Evolutionary conservation across 192 early-diverging fungal genomes (phyloP).

Genomic region (Coemansia sp.): DNA sequence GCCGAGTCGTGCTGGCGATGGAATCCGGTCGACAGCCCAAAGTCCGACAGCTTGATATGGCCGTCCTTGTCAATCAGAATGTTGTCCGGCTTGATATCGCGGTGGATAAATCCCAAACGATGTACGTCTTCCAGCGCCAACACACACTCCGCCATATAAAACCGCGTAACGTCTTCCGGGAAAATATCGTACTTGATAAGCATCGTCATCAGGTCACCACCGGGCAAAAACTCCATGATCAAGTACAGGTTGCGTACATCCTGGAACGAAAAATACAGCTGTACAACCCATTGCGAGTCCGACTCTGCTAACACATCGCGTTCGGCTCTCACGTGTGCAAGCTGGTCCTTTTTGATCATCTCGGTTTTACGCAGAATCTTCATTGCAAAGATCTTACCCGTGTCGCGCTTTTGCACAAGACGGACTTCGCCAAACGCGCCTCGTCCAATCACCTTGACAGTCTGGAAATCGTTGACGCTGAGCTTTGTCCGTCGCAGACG

Average conservation of each 20-base stretch:
- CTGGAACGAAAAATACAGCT: constrained; percentile 98
- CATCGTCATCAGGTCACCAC: constrained; percentile 99
- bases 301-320: constrained; percentile 97
- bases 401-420: constrained; percentile 93
- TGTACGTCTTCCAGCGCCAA: constrained; percentile 93
- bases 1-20: constrained; percentile 98
- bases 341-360: constrained; percentile 99
- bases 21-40: constrained; percentile 99
- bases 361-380: constrained; percentile 95
- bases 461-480: constrained; percentile 88
- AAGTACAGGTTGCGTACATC: constrained; percentile 91
- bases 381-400: constrained; percentile 98
- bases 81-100: constrained; percentile 85
- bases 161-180: constrained; percentile 94
- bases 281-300: constrained; percentile 96
- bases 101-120: constrained; percentile 91
- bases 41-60: constrained; percentile 99
- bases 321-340: constrained; percentile 97
- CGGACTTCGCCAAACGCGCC: constrained; percentile 99
- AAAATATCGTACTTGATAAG: constrained; percentile 98
- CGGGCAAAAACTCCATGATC: constrained; percentile 99
- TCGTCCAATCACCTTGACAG: constrained; percentile 97
- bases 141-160: constrained; percentile 98
- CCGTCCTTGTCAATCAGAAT: constrained; percentile 96
- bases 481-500: constrained; percentile 87